Percentiles rank a stretch among this genome's conserved stretches.
Conservation (phyloP, 2,329 filamentous ascomycete species). For the Xylaria sp. region DNA sequence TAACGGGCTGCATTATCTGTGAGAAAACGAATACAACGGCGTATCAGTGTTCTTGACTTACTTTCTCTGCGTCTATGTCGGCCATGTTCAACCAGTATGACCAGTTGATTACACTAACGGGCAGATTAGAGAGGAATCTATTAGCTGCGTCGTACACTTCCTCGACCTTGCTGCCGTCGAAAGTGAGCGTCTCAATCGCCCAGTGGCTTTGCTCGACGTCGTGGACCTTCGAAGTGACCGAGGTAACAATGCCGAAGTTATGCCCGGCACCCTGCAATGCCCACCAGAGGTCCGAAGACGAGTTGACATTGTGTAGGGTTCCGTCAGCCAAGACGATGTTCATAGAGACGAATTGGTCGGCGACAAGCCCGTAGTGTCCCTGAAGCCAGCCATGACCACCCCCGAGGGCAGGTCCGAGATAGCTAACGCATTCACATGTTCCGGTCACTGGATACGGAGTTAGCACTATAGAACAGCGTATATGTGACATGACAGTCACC, state of each 20-base stretch:
- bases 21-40: too few species aligned
- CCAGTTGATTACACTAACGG: too few species aligned
- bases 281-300: conserved; percentile 47
- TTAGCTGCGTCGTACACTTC: conserved; percentile 27
- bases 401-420: conserved; percentile 56
- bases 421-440: conserved; percentile 64
- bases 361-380: conserved; percentile 38
- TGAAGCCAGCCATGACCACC: conserved; percentile 55
- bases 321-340: conserved; percentile 34
- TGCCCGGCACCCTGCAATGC: conserved; percentile 39
- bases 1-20: conserved; percentile 28
- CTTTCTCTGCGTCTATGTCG: too few species aligned
- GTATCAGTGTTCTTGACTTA: conserved; percentile 14
- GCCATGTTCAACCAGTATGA: too few species aligned
- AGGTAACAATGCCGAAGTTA: conserved; percentile 40
- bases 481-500: not conserved
- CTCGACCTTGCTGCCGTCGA: conserved; percentile 35
- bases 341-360: conserved; percentile 39
- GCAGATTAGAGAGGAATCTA: not conserved
- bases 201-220: conserved; percentile 18
- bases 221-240: conserved; percentile 9
- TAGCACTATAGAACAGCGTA: too few species aligned
- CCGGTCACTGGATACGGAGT: conserved; percentile 54
- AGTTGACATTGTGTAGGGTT: conserved; percentile 34
- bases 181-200: conserved; percentile 39